Base-by-base conservation (phyloP, 2,329 filamentous ascomycete genomes). In the Penicillium freii region DNA sequence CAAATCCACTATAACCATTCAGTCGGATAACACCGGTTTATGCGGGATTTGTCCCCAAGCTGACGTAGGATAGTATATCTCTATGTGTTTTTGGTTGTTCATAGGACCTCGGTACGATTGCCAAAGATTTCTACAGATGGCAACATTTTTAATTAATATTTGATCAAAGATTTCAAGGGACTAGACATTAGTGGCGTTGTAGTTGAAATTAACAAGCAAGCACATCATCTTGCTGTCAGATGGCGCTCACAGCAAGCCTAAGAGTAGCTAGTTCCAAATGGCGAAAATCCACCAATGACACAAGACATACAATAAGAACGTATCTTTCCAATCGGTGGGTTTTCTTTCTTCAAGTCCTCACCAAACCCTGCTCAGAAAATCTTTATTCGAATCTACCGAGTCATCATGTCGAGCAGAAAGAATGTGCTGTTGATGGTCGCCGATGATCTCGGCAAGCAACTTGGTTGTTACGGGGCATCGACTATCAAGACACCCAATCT, bases 351-450 rank as follows among this genome's bases (percentile, higher is more conserved):
- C 19, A 40, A 7, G 11, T 2, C 6, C 21, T 15, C 21, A 5
- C 1, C 21, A 15, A 23, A 0, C 21, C 10, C 7, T 23, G 19
- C 11, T 8, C 19, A 1, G 6, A 6, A 23, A 42, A 8, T 2
- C 8, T 23, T 9, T 15, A 17, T 13, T 42, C 6, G 21, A 42
- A 23, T 23, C 3, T 42, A 42, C 13, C 21, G 3, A 42, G 13
- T n/a, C 31, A 43, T 9, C 25, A 43, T 38, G 46, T 13, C 53
- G 31, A 11, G 17, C 23, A 53, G 46, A 10, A 71, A 64, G 52
- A 77, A 77, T 51, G 69, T 75, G 52, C 67, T 80, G 2, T 66
- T 78, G 4, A 53, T 80, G 25, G 66, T 79, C 31, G 77, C 78
- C 10, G 77, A 80, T 61, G 77, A 80, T 55, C 68, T 80, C 10